Conservation (phyloP, 331 rosid species). For the Malus hybrid region DNA sequence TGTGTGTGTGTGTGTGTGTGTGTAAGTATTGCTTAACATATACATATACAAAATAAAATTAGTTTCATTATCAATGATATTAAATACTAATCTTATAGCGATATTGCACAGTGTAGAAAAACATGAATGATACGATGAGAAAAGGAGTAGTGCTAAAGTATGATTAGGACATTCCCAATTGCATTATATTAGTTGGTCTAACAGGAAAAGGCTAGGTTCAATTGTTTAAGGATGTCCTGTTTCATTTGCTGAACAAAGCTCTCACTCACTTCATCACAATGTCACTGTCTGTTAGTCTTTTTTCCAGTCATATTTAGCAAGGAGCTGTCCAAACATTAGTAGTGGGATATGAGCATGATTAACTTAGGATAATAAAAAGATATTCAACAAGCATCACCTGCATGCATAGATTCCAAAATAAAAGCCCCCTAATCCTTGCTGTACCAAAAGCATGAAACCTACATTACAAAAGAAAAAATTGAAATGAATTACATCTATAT, state of each 20-base stretch:
- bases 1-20: no score
- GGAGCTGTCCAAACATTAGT: background rate
- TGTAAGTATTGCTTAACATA: no score
- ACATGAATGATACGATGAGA: background rate
- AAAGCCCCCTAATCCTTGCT: background rate
- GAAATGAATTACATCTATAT: background rate
- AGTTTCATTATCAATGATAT: background rate
- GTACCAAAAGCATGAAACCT: no score
- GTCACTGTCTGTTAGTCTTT: background rate
- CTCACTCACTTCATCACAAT: no score
- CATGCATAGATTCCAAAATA: background rate
- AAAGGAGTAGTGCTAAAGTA: background rate
- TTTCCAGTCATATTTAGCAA: background rate
- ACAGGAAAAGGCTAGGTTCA: background rate
- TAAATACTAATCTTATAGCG: background rate
- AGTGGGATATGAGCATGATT: conserved; percentile 17
- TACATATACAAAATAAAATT: no score
- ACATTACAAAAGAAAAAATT: no score
- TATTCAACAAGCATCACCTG: conserved; percentile 1
- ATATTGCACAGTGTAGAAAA: background rate
- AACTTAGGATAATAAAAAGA: conserved; percentile 14
- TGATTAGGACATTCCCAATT: background rate
- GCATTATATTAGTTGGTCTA: background rate
- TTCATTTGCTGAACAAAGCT: background rate
- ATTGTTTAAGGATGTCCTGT: background rate